A percentile compares a stretch with the other conserved stretches of the same genome.
Evolutionary conservation across 345 rosid species (phyloP).

Genomic region (Geranium brycei): DNA sequence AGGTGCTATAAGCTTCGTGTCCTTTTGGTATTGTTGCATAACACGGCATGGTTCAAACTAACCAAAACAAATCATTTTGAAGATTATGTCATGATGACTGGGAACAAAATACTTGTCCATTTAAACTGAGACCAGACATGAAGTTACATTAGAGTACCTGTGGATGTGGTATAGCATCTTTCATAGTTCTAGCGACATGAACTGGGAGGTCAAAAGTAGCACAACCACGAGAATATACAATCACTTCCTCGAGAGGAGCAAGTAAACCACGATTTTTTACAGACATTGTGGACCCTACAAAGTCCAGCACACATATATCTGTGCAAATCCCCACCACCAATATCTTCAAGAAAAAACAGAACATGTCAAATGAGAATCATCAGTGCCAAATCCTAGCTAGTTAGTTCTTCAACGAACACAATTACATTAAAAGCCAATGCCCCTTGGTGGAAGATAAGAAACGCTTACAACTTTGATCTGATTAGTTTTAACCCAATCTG

Average conservation of each 20-base stretch:
- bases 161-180: conserved; percentile 58
- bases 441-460: not conserved
- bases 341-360: conserved; percentile 30
- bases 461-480: conserved; percentile 55
- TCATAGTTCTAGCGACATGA: conserved; percentile 35
- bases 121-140: too few species aligned
- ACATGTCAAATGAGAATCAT: conserved; percentile 8
- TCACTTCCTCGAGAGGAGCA: conserved; percentile 51
- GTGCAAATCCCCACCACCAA: conserved; percentile 86
- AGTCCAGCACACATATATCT: conserved; percentile 71
- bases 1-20: too few species aligned
- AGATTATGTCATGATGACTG: not conserved
- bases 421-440: too few species aligned
- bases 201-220: conserved; percentile 69
- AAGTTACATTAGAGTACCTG: conserved; percentile 34
- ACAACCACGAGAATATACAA: conserved; percentile 62
- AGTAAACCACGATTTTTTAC: conserved; percentile 58
- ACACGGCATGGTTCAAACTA: not conserved
- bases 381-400: not conserved
- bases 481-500: conserved; percentile 60
- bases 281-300: conserved; percentile 50
- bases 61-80: too few species aligned
- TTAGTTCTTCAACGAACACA: not conserved
- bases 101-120: not conserved
- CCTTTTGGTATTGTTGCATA: too few species aligned